Evolutionary conservation across 441 rosid species (phyloP).

Genomic region (Pelargonium citronellum): DNA sequence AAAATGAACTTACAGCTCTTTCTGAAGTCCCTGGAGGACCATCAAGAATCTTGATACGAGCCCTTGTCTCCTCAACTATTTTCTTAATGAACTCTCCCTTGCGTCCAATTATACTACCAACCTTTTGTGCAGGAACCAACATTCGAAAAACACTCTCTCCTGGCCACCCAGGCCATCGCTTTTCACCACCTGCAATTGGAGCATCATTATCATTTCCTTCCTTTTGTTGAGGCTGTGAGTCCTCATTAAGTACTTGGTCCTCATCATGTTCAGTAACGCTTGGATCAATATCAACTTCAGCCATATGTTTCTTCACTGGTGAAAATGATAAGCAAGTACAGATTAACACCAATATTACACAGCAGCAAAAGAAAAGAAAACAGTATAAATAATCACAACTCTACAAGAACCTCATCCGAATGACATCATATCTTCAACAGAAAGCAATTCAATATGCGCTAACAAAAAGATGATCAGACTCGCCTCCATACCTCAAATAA

Average conservation of each 20-base stretch:
- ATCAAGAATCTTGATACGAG: slow-evolving; percentile 92
- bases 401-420: too few relatives aligned
- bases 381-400: too few relatives aligned
- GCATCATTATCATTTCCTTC: slow-evolving; percentile 38
- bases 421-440: too few relatives aligned
- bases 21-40: slow-evolving; percentile 98
- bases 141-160: slow-evolving; percentile 97
- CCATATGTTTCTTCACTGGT: slow-evolving; percentile 4
- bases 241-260: slow-evolving; percentile 31
- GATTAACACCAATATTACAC: not conserved
- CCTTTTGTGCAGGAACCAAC: slow-evolving; percentile 97
- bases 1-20: slow-evolving; percentile 81
- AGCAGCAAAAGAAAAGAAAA: too few relatives aligned
- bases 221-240: slow-evolving; percentile 32
- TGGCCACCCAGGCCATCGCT: slow-evolving; percentile 99
- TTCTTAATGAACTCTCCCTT: slow-evolving; percentile 96
- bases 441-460: too few relatives aligned
- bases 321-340: not conserved
- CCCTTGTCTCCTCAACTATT: slow-evolving; percentile 95
- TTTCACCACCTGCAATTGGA: slow-evolving; percentile 50
- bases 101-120: slow-evolving; percentile 96
- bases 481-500: too few relatives aligned
- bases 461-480: too few relatives aligned
- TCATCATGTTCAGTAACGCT: slow-evolving; percentile 42
- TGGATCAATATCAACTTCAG: slow-evolving; percentile 36